Evolutionary conservation across 177 flowering plant genomes (phyloP).

Genomic region (Vitis hybrid): DNA sequence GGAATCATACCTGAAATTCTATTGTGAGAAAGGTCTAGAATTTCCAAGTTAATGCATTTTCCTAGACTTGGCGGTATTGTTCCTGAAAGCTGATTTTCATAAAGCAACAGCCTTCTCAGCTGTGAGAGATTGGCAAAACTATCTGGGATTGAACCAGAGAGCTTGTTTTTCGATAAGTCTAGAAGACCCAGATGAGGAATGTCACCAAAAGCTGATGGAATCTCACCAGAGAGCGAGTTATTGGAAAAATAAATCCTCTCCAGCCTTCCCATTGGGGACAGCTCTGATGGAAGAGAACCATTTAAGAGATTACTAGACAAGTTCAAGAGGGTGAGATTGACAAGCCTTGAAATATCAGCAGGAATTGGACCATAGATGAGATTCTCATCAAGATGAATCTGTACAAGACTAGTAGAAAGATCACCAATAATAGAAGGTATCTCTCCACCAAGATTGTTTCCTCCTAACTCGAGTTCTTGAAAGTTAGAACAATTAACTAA

Average conservation of each 20-base stretch:
- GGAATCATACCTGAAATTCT: conserved; percentile 66
- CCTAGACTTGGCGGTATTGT: conserved; percentile 73
- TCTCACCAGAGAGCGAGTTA: conserved; percentile 68
- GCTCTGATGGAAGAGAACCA: conserved; percentile 64
- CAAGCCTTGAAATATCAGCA: conserved; percentile 64
- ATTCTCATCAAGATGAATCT: conserved; percentile 77
- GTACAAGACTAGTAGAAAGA: conserved; percentile 53
- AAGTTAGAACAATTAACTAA: conserved; percentile 58
- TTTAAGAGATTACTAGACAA: conserved; percentile 72
- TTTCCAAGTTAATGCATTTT: conserved; percentile 70
- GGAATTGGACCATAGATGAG: conserved; percentile 71
- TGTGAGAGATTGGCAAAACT: conserved; percentile 69
- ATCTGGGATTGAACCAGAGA: conserved; percentile 78
- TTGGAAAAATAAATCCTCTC: conserved; percentile 75
- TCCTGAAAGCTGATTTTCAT: conserved; percentile 75
- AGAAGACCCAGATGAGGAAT: conserved; percentile 78
- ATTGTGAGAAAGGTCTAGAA: conserved; percentile 80
- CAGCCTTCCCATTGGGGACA: conserved; percentile 50
- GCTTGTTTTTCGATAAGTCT: conserved; percentile 72
- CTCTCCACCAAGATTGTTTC: conserved; percentile 69
- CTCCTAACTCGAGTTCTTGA: conserved; percentile 79
- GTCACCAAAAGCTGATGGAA: conserved; percentile 62
- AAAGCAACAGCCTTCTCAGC: conserved; percentile 66
- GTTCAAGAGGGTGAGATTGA: conserved; percentile 77
- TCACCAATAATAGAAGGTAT: conserved; percentile 66